Evolutionary conservation across 1,284 basidiomycete genomes (phyloP).

Genomic region (Lentinus polychrous): DNA sequence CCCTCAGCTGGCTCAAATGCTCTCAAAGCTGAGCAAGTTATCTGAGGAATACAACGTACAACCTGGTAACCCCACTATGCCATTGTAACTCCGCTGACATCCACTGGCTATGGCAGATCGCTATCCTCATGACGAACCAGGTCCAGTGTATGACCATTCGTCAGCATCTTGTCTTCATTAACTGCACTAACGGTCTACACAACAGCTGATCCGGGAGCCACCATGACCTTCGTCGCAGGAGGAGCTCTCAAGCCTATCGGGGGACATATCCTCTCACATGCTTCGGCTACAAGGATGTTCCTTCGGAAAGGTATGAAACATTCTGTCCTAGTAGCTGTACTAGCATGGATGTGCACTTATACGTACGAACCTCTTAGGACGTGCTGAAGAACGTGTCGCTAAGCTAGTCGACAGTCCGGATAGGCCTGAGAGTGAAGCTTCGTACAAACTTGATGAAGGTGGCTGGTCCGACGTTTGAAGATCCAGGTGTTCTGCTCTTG

Average conservation of each 20-base stretch:
- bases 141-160: conserved; percentile 60
- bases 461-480: conserved; percentile 73
- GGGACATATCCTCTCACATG: conserved; percentile 83
- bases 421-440: conserved; percentile 86
- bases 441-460: conserved; percentile 84
- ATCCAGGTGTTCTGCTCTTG: too few relatives aligned
- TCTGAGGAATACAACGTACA: conserved; percentile 83
- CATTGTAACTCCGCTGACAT: conserved; percentile 12
- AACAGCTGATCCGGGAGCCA: conserved; percentile 86
- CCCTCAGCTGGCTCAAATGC: conserved; percentile 48
- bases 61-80: conserved; percentile 1
- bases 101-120: conserved; percentile 54
- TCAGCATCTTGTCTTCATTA: neutral
- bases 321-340: neutral
- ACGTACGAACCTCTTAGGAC: conserved; percentile 39
- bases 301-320: conserved; percentile 69
- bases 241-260: conserved; percentile 84
- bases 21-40: conserved; percentile 85
- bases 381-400: conserved; percentile 92
- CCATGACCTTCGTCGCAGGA: conserved; percentile 90
- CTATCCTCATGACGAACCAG: conserved; percentile 87
- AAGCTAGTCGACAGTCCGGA: conserved; percentile 93
- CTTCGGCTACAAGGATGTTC: conserved; percentile 78
- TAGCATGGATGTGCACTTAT: conserved; percentile 10
- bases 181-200: conserved; percentile 9